phyloP scores from a whole-genome alignment of 2,329 filamentous ascomycete genomes.

The Fusarium sp. region DNA sequence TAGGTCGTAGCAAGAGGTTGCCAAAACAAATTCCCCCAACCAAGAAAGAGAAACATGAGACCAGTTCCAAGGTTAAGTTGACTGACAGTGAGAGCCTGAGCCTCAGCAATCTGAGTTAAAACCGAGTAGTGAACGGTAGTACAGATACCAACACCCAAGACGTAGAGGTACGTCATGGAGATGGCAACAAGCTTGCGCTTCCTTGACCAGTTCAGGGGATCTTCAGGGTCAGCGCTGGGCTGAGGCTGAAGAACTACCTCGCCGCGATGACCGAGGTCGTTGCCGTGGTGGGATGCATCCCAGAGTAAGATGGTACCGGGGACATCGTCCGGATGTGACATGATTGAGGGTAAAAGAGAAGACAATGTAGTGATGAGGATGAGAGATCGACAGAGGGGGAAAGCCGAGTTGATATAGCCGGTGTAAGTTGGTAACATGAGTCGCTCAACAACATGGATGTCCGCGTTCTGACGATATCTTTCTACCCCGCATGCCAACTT shows the following conservation, averaged over 20 bases:
- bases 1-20: constrained; percentile 65
- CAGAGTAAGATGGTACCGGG: constrained; percentile 59
- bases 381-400: background rate
- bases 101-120: constrained; percentile 56
- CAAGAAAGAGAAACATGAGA: constrained; percentile 64
- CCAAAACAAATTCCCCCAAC: constrained; percentile 64
- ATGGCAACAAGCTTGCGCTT: constrained; percentile 16
- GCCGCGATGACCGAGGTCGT: constrained; percentile 49
- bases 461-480: background rate
- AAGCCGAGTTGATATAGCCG: background rate
- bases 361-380: background rate
- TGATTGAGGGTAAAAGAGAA: background rate
- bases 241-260: constrained; percentile 38
- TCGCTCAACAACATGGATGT: background rate
- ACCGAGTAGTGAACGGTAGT: constrained; percentile 50
- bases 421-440: background rate
- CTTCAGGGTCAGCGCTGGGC: constrained; percentile 38
- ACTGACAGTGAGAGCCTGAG: constrained; percentile 48
- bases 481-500: background rate
- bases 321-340: constrained; percentile 9
- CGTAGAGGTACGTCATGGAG: constrained; percentile 53
- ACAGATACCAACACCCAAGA: constrained; percentile 52
- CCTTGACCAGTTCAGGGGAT: constrained; percentile 40
- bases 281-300: background rate
- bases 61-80: constrained; percentile 48